Evolutionary conservation across 78 protist genomes (phyloP).

Genomic region (Dictyostelium firmibasis): DNA sequence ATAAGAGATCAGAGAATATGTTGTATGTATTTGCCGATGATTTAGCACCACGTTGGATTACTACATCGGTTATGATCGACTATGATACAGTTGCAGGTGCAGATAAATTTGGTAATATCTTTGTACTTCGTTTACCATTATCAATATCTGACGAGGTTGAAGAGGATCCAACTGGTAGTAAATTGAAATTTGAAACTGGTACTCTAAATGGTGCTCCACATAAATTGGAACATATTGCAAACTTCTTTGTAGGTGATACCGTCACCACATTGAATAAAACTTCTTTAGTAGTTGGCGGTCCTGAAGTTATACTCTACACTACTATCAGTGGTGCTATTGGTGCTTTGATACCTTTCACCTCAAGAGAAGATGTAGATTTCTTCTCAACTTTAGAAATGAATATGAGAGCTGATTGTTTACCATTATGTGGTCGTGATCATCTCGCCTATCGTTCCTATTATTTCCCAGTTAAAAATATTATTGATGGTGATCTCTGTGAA

Average conservation of each 20-base stretch:
- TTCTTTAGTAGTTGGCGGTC: constrained; percentile 82
- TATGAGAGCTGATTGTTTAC: constrained; percentile 87
- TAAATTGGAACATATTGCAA: constrained; percentile 70
- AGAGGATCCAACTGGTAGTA: constrained; percentile 85
- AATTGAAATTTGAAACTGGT: constrained; percentile 74
- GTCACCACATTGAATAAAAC: constrained; percentile 80
- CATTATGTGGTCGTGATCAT: constrained; percentile 94
- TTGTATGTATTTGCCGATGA: constrained; percentile 95
- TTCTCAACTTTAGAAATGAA: constrained; percentile 93
- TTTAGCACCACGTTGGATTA: constrained; percentile 92
- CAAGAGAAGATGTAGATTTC: constrained; percentile 92
- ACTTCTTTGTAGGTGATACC: constrained; percentile 93
- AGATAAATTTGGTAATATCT: constrained; percentile 96
- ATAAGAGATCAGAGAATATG: constrained; percentile 81
- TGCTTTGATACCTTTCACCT: constrained; percentile 86
- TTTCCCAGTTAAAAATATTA: constrained; percentile 93
- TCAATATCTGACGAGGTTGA: constrained; percentile 84
- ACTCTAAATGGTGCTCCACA: constrained; percentile 85
- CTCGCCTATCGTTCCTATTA: constrained; percentile 92
- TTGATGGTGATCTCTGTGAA: constrained; percentile 97
- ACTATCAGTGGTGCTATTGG: constrained; percentile 87
- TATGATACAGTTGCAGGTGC: constrained; percentile 92
- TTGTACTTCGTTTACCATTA: constrained; percentile 88
- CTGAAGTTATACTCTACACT: constrained; percentile 81
- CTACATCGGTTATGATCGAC: constrained; percentile 86